Conservation (phyloP, 257 asterid species). For the Petunia secreta region DNA sequence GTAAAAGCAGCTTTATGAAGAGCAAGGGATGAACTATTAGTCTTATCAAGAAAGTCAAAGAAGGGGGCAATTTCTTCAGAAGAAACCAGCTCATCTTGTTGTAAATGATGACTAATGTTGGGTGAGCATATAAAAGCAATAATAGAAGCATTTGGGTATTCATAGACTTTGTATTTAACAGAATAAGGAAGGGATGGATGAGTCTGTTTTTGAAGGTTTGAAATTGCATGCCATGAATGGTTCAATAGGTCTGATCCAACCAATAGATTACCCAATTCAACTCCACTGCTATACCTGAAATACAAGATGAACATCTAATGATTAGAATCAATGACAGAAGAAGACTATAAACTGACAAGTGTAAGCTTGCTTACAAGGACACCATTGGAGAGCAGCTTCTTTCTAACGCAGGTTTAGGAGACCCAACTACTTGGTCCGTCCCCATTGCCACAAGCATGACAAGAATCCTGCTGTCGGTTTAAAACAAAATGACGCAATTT, state of each 20-base stretch:
- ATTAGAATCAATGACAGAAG: not conserved
- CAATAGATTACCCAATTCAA: constrained; percentile 33
- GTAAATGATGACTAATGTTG: not conserved
- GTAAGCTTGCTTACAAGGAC: constrained; percentile 11
- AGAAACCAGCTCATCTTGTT: constrained; percentile 24
- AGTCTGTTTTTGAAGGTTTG: constrained; percentile 19
- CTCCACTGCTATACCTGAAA: constrained; percentile 32
- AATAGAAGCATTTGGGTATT: constrained; percentile 21
- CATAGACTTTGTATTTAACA: constrained; percentile 24
- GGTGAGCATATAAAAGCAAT: constrained; percentile 34
- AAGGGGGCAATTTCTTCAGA: constrained; percentile 12
- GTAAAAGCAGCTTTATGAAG: constrained; percentile 31
- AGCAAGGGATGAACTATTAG: constrained; percentile 27
- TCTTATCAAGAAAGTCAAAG: constrained; percentile 29
- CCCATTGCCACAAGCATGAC: no score
- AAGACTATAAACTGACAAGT: not conserved
- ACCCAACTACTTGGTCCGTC: no score
- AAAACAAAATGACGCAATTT: no score
- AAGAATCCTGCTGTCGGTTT: no score
- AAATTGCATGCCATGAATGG: constrained; percentile 36
- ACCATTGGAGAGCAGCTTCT: constrained; percentile 19
- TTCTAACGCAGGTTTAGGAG: not conserved
- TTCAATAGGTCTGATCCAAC: constrained; percentile 32
- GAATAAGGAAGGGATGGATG: constrained; percentile 13
- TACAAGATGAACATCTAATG: not conserved